These are phyloP conservation scores for Meyerozyma athensensis DNA, from an alignment of 1,139 yeast genomes.

Conservation along the genomic window DNA sequence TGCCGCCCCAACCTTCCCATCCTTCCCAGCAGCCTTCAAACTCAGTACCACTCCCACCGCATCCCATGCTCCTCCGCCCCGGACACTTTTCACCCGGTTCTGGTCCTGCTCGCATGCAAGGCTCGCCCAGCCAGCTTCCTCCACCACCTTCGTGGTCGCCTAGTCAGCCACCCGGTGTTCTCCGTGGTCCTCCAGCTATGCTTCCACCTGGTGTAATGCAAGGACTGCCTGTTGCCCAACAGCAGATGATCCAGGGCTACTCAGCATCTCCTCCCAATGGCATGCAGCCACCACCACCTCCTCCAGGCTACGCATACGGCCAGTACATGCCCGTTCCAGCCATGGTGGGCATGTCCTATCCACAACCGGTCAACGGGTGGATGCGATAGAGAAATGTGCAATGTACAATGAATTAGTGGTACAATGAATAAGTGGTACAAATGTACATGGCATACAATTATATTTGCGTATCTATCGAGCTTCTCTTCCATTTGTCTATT, in stretches of 20 bases:
- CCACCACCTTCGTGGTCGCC: constrained; percentile 24
- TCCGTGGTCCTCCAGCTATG: constrained; percentile 3
- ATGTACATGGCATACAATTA: no score
- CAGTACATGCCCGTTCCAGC: constrained; percentile 35
- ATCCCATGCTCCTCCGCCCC: neutral
- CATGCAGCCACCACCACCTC: constrained; percentile 18
- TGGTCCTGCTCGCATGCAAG: constrained; percentile 4
- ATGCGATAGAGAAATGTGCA: constrained; percentile 15
- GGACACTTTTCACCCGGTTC: neutral
- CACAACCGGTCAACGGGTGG: constrained; percentile 29
- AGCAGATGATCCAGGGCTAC: constrained; percentile 2
- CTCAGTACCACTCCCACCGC: neutral
- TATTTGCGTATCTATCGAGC: no score
- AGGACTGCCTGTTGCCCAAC: neutral
- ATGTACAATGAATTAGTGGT: neutral
- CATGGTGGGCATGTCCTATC: constrained; percentile 19
- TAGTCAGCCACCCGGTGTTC: constrained; percentile 9
- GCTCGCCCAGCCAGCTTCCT: constrained; percentile 18
- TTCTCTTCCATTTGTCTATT: no score
- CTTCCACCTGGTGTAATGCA: neutral
- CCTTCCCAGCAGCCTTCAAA: neutral
- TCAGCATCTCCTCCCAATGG: constrained; percentile 10
- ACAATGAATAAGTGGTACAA: no score
- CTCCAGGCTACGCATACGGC: constrained; percentile 33
- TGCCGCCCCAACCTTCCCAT: constrained; percentile 1